A percentile compares a stretch with the other conserved stretches of the same genome.
phyloP scores from a whole-genome alignment of 805 yeast genomes.

The Pichia heedii region DNA sequence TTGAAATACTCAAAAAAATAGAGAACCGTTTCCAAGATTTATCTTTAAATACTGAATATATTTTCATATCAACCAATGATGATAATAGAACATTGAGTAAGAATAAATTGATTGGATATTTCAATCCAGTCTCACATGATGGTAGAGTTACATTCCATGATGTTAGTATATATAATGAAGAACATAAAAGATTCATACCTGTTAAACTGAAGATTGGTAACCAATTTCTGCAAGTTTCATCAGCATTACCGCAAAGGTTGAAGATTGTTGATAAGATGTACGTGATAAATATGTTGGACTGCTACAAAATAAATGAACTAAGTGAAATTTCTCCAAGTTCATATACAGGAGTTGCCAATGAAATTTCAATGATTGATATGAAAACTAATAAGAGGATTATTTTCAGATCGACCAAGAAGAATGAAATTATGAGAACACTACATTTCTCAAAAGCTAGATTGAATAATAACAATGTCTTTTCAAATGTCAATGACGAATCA shows the following conservation, averaged over 20 bases:
- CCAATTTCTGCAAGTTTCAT: slow-evolving; percentile 50
- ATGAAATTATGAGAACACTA: slow-evolving; percentile 62
- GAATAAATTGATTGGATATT: slow-evolving; percentile 35
- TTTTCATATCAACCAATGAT: slow-evolving; percentile 39
- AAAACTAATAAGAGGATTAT: slow-evolving; percentile 29
- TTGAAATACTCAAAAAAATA: slow-evolving; percentile 7
- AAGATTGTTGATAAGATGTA: slow-evolving; percentile 30
- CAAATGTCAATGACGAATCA: slow-evolving; percentile 18
- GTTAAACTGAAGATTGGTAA: slow-evolving; percentile 63
- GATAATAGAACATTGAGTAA: slow-evolving; percentile 35
- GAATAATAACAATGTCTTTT: slow-evolving; percentile 9
- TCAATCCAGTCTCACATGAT: slow-evolving; percentile 37
- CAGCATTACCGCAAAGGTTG: slow-evolving; percentile 34
- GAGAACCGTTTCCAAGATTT: slow-evolving; percentile 6
- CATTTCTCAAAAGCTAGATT: slow-evolving; percentile 55
- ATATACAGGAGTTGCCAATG: slow-evolving; percentile 39
- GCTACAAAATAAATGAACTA: slow-evolving; percentile 33
- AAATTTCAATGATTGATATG: slow-evolving; percentile 36
- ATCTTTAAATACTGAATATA: slow-evolving; percentile 8
- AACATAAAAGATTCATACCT: slow-evolving; percentile 43
- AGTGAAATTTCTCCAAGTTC: slow-evolving; percentile 32
- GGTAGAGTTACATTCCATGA: slow-evolving; percentile 44
- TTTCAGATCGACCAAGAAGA: slow-evolving; percentile 39
- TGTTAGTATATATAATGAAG: slow-evolving; percentile 41
- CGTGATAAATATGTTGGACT: slow-evolving; percentile 33